A percentile compares a stretch with the other conserved stretches of the same genome.
These are phyloP conservation scores for barley (Hordeum vulgare) DNA, from an alignment of 176 grass and related monocot species.

Conservation along the genomic window DNA sequence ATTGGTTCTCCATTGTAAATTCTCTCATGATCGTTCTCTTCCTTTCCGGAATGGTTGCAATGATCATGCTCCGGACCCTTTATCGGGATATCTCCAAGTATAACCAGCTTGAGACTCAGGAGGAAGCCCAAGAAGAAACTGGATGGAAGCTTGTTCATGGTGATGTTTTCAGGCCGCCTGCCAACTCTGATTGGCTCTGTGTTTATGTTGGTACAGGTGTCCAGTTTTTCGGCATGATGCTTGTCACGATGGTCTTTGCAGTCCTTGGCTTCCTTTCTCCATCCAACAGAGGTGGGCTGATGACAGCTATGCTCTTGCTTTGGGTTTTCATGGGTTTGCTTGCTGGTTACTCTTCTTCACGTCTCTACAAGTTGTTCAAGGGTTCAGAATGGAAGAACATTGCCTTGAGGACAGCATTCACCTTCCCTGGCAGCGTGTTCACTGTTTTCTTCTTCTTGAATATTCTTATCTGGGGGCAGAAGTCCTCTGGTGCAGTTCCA, in stretches of 20 bases:
- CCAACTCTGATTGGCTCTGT: constrained; percentile 69
- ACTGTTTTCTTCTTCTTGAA: constrained; percentile 79
- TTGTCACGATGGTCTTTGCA: constrained; percentile 93
- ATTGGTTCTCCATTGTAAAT: constrained; percentile 97
- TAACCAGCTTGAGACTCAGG: constrained; percentile 84
- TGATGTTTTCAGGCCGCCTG: constrained; percentile 73
- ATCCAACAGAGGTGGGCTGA: constrained; percentile 79
- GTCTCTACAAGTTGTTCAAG: constrained; percentile 78
- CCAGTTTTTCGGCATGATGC: constrained; percentile 82
- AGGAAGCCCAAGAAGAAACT: constrained; percentile 90
- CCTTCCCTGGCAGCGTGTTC: constrained; percentile 66
- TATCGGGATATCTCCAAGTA: constrained; percentile 93
- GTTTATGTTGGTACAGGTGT: constrained; percentile 86
- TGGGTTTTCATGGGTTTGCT: constrained; percentile 94
- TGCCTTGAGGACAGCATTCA: constrained; percentile 73
- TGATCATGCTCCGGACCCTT: constrained; percentile 95
- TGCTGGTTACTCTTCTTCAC: constrained; percentile 75
- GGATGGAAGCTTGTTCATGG: constrained; percentile 94
- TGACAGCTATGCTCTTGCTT: constrained; percentile 91
- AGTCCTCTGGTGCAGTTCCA: constrained; percentile 87
- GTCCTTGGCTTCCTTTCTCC: constrained; percentile 94
- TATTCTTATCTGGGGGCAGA: constrained; percentile 80
- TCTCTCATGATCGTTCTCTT: constrained; percentile 95
- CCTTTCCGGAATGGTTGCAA: constrained; percentile 94
- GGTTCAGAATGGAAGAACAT: constrained; percentile 82